These are phyloP conservation scores for Candida glaebosa DNA, from an alignment of 805 yeast species.

Conservation along the genomic window DNA sequence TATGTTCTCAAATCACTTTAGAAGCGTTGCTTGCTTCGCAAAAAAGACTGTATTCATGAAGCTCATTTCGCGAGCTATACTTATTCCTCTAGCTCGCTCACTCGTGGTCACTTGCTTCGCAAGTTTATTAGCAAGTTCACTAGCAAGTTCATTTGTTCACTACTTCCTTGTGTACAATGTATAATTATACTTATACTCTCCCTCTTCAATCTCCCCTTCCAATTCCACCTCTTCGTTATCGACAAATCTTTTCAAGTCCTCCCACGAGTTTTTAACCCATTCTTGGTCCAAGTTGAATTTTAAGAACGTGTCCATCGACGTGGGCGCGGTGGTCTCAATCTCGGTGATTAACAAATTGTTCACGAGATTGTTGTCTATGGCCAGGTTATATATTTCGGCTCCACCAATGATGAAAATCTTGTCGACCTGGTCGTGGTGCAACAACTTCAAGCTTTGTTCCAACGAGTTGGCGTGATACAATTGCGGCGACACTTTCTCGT, in stretches of 20 bases:
- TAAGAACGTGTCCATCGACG: constrained; percentile 73
- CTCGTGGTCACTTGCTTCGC: too few relatives aligned
- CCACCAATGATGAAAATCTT: constrained; percentile 89
- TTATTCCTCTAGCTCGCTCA: too few relatives aligned
- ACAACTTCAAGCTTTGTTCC: constrained; percentile 19
- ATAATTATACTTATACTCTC: constrained; percentile 51
- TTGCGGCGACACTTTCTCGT: constrained; percentile 18
- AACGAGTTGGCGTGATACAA: constrained; percentile 28
- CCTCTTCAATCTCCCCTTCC: constrained; percentile 32
- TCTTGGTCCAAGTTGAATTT: constrained; percentile 23
- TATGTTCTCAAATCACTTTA: too few relatives aligned
- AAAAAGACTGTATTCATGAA: too few relatives aligned
- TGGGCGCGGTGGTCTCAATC: constrained; percentile 36
- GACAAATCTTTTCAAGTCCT: constrained; percentile 35
- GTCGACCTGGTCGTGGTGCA: constrained; percentile 32
- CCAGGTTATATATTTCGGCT: constrained; percentile 72
- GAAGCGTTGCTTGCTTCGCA: too few relatives aligned
- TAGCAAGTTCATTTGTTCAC: too few relatives aligned
- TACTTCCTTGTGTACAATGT: constrained; percentile 50
- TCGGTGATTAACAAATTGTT: constrained; percentile 69
- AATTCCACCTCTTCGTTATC: constrained; percentile 19
- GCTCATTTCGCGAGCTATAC: too few relatives aligned
- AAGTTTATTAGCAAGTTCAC: too few relatives aligned
- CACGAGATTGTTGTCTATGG: constrained; percentile 42
- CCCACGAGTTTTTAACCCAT: constrained; percentile 36